Evolutionary conservation across 345 rosid genomes (phyloP).

Genomic region (Gossypium anomalum): DNA sequence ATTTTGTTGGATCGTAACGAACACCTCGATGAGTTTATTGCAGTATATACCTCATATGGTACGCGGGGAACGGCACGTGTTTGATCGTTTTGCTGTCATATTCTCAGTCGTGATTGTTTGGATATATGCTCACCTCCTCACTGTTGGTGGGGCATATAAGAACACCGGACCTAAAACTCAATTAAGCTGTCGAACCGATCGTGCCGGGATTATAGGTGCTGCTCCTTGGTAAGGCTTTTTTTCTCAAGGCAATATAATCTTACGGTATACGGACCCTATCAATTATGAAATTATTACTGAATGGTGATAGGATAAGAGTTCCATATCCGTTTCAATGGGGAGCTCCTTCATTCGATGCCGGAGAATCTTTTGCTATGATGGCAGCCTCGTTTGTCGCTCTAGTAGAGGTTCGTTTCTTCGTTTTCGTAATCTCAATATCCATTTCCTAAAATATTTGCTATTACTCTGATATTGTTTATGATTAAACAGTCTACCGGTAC

Average conservation of each 20-base stretch:
- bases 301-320: slow-evolving; percentile 67
- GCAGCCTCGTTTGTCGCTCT: slow-evolving; percentile 81
- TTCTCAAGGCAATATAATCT: not conserved
- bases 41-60: slow-evolving; percentile 79
- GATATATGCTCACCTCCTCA: slow-evolving; percentile 90
- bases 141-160: slow-evolving; percentile 86
- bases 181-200: slow-evolving; percentile 79
- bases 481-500: slow-evolving; percentile 78
- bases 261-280: not conserved
- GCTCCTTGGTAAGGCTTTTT: slow-evolving; percentile 67
- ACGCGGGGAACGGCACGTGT: slow-evolving; percentile 55
- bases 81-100: slow-evolving; percentile 83
- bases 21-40: slow-evolving; percentile 13
- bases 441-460: not conserved
- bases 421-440: not conserved
- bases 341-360: slow-evolving; percentile 92
- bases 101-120: slow-evolving; percentile 82
- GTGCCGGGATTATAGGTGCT: slow-evolving; percentile 73
- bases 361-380: slow-evolving; percentile 98
- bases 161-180: slow-evolving; percentile 64
- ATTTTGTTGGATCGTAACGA: too few species aligned
- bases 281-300: not conserved
- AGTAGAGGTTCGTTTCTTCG: slow-evolving; percentile 54
- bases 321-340: slow-evolving; percentile 99
- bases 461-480: slow-evolving; percentile 7